Evolutionary conservation across 2,329 filamentous ascomycete species (phyloP).

Genomic region (Fusarium haematococcum): DNA sequence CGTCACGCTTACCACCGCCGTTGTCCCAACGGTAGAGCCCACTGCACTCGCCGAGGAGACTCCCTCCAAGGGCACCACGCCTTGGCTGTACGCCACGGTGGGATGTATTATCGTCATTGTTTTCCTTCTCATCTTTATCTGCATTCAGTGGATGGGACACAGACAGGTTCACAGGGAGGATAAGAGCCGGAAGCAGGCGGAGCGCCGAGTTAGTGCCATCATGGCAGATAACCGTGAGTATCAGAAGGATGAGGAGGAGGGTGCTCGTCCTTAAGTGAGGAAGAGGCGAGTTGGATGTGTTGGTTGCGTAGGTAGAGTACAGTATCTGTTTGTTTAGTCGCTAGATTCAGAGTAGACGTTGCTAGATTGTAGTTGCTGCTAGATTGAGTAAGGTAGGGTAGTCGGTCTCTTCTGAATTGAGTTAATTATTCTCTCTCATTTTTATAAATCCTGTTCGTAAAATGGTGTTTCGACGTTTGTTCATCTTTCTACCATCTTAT

Average conservation of each 20-base stretch:
- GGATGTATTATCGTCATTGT: not conserved
- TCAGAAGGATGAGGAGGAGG: not conserved
- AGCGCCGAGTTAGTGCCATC: not conserved
- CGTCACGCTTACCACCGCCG: not conserved
- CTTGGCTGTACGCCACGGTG: not conserved
- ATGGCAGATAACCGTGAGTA: not conserved
- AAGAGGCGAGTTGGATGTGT: not conserved
- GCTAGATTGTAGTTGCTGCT: not conserved
- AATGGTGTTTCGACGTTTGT: not conserved
- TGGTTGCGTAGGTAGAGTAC: not conserved
- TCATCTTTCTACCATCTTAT: not conserved
- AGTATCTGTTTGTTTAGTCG: not conserved
- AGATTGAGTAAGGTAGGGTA: not conserved
- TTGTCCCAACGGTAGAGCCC: not conserved
- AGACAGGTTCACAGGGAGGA: not conserved
- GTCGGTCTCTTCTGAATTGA: not conserved
- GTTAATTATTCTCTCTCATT: not conserved
- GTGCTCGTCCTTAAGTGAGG: not conserved
- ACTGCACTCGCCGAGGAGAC: not conserved
- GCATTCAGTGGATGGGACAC: not conserved
- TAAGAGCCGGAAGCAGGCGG: not conserved
- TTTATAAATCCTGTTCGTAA: not conserved
- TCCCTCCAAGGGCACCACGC: not conserved
- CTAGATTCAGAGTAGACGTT: not conserved
- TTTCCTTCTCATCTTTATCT: not conserved